phyloP scores from a whole-genome alignment of 1,139 yeast species.

The Eremothecium coryli region DNA sequence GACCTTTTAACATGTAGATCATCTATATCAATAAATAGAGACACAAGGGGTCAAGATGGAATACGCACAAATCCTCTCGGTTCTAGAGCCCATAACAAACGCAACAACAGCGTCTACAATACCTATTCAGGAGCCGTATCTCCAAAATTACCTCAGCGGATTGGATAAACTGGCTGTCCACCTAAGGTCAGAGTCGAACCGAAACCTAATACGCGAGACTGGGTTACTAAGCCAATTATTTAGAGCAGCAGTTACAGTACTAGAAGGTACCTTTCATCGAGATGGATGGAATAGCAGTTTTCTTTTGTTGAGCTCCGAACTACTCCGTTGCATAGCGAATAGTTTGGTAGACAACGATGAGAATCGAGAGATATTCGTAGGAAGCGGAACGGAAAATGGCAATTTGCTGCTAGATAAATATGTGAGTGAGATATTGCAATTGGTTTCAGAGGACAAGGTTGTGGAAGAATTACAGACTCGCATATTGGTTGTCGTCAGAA shows the following conservation, averaged over 20 bases:
- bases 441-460: slow-evolving; percentile 9
- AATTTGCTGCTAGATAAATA: slow-evolving; percentile 15
- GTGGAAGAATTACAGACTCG: slow-evolving; percentile 20
- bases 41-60: no score
- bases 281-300: slow-evolving; percentile 8
- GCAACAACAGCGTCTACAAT: slow-evolving; percentile 13
- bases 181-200: slow-evolving; percentile 23
- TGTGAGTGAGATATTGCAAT: slow-evolving; percentile 13
- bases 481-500: slow-evolving; percentile 22
- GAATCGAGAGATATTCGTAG: slow-evolving; percentile 20
- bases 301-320: slow-evolving; percentile 21
- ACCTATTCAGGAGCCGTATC: slow-evolving; percentile 13
- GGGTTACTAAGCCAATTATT: slow-evolving; percentile 21
- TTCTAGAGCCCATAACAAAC: slow-evolving; percentile 24
- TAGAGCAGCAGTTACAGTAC: slow-evolving; percentile 10
- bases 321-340: slow-evolving; percentile 28
- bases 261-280: slow-evolving; percentile 14
- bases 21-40: no score
- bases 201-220: slow-evolving; percentile 23
- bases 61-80: slow-evolving; percentile 25
- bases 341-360: slow-evolving; percentile 26
- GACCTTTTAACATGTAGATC: no score
- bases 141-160: slow-evolving; percentile 15
- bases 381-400: slow-evolving; percentile 8
- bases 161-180: slow-evolving; percentile 28